phyloP scores from a whole-genome alignment of 1,284 basidiomycete genomes.

The Puccinia coronata region DNA sequence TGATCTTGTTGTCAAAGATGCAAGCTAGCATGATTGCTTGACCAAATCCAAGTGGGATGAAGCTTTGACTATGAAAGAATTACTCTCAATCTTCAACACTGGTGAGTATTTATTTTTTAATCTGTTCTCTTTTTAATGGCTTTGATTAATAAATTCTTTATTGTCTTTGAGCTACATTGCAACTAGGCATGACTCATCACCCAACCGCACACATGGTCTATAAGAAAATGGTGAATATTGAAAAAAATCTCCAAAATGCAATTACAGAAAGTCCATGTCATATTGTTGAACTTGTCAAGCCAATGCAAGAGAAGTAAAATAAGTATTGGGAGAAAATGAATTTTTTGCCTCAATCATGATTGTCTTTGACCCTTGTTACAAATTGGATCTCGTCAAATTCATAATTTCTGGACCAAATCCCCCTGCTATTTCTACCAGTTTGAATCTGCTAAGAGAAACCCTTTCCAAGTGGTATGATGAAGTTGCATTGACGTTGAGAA shows the following conservation, averaged over 20 bases:
- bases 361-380: background rate
- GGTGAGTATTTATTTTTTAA: background rate
- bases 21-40: background rate
- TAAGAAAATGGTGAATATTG: background rate
- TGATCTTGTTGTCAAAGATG: background rate
- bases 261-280: too few relatives aligned
- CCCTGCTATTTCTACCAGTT: too few relatives aligned
- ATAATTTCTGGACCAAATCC: background rate
- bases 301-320: background rate
- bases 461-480: too few relatives aligned
- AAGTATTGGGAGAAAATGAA: conserved; percentile 9
- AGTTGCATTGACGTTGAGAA: background rate
- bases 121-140: background rate
- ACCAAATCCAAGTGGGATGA: background rate
- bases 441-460: too few relatives aligned
- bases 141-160: background rate
- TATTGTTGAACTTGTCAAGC: too few relatives aligned
- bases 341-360: too few relatives aligned
- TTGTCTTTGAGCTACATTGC: background rate
- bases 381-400: background rate
- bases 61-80: background rate
- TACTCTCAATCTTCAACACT: background rate
- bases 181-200: background rate
- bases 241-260: background rate
- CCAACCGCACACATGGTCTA: background rate